A percentile compares a stretch with the other conserved stretches of the same genome.
phyloP scores from a whole-genome alignment of 345 rosid species.

The Carallia brachiata region DNA sequence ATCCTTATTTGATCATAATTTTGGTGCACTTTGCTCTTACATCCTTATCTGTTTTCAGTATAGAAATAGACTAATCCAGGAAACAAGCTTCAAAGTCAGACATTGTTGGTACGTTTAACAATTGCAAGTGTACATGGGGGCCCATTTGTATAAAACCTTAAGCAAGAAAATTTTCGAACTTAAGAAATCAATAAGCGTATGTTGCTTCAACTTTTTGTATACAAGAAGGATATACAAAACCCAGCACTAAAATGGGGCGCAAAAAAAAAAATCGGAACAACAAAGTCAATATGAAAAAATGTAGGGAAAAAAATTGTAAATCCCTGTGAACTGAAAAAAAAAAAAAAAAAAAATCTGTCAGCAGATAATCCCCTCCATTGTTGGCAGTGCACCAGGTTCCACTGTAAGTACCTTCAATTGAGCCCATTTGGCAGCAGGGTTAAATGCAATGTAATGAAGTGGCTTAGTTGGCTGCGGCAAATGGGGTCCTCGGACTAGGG shows the following conservation, averaged over 20 bases:
- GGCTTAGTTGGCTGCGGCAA: slow-evolving; percentile 18
- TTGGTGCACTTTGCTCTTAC: not conserved
- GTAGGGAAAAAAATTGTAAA: not conserved
- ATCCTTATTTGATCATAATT: slow-evolving; percentile 1
- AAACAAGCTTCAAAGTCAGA: too few relatives aligned
- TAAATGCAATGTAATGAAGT: too few relatives aligned
- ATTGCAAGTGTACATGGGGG: too few relatives aligned
- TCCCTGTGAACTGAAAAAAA: not conserved
- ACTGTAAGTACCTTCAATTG: too few relatives aligned
- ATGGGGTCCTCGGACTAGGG: slow-evolving; percentile 61
- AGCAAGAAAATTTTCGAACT: too few relatives aligned
- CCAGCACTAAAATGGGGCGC: not conserved
- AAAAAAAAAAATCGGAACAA: not conserved
- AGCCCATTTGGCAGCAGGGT: too few relatives aligned
- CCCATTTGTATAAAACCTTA: too few relatives aligned
- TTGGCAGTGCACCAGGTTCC: not conserved
- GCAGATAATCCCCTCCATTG: not conserved
- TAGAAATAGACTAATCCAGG: too few relatives aligned
- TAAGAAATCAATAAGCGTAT: too few relatives aligned
- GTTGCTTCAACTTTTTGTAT: not conserved
- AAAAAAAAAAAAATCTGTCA: slow-evolving; percentile 4
- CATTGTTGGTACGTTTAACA: too few relatives aligned
- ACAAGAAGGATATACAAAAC: slow-evolving; percentile 6
- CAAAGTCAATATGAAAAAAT: slow-evolving; percentile 5
- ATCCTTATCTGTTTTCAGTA: too few relatives aligned